These are phyloP conservation scores for Epichloe typhina DNA, from an alignment of 2,329 filamentous ascomycete genomes.

Conservation along the genomic window DNA sequence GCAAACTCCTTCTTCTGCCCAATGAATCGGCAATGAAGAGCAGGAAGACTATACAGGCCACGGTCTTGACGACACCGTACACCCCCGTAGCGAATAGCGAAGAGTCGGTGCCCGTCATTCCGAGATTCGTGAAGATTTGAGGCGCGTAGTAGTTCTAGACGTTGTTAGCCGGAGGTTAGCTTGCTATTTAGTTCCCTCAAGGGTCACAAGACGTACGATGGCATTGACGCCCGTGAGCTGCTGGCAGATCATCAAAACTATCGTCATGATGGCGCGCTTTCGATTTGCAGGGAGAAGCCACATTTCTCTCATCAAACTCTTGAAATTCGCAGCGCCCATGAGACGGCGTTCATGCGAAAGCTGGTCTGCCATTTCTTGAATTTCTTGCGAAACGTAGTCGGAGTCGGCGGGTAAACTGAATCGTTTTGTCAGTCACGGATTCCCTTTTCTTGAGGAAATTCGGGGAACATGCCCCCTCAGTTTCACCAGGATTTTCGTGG, in stretches of 20 bases:
- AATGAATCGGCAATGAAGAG: constrained; percentile 56
- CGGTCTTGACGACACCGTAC: constrained; percentile 60
- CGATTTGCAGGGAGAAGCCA: constrained; percentile 47
- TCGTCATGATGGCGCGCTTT: constrained; percentile 49
- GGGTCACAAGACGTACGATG: constrained; percentile 26
- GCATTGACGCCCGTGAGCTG: constrained; percentile 53
- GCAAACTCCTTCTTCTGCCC: constrained; percentile 45
- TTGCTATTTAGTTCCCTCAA: background rate
- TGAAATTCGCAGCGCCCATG: constrained; percentile 35
- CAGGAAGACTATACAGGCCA: constrained; percentile 49
- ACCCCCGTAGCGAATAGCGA: constrained; percentile 61
- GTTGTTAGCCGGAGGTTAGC: background rate
- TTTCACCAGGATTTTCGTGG: constrained; percentile 38
- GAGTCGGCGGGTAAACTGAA: constrained; percentile 37
- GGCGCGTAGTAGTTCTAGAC: constrained; percentile 51
- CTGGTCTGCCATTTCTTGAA: constrained; percentile 46
- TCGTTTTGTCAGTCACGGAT: background rate
- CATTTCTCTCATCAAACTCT: constrained; percentile 52
- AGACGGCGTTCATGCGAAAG: constrained; percentile 50
- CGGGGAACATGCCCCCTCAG: constrained; percentile 25
- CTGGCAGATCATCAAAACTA: constrained; percentile 51
- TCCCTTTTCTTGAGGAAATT: background rate
- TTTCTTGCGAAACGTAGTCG: constrained; percentile 43
- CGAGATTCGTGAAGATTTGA: constrained; percentile 53
- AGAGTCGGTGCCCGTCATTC: constrained; percentile 40